Base-by-base conservation (phyloP, 1,284 basidiomycete species). In the Exobasidium cylindrosporum region DNA sequence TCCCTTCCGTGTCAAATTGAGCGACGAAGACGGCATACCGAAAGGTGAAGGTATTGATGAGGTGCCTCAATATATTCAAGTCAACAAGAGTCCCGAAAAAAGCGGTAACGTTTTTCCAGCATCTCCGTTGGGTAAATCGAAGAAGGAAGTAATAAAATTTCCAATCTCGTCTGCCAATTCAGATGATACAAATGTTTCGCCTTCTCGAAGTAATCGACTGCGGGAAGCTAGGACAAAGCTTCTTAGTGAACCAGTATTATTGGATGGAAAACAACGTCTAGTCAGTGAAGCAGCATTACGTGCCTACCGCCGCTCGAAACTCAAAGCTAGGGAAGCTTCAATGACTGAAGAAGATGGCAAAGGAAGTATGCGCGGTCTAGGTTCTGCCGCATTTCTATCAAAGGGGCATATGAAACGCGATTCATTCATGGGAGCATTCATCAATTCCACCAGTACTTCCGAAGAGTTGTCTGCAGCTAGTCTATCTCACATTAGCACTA, bases 1-100 rank as follows among this genome's bases (percentile, higher is more conserved):
- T 11, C 73, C 73, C 11, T 75, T 75, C 46, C 65, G 73, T n/a
- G 71, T 69, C 47, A 69, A 64, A 3, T 63, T 69, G 55, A 67
- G 67, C 43, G 73, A 75, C 13, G 73, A 75, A 28, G 71, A 71
- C 44, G 53, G 45, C 40, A 52, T 55, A 44, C 31, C 53, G 21
- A 7, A 14, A 40, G 35, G 35, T 17, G 35, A 17, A 7, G 35
- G 17, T 40, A 17, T 10, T 40, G 35, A 40, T 40, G 35, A 40
- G 35, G 17, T 40, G 7, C 35, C 35, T 17, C 17, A 10, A 7
- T 17, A 40, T 17, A 40, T 10, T 10, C 35, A 40, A 17, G 35
- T 40, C 7, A 17, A 40, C 10, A 40, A 40, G 17, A 17, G 17
- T 40, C 17, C 35, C 35, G 7, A 7, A 10, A 40, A 40, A 40